Base-by-base conservation (phyloP, 2,329 filamentous ascomycete species). In the Aspergillus texensis region DNA sequence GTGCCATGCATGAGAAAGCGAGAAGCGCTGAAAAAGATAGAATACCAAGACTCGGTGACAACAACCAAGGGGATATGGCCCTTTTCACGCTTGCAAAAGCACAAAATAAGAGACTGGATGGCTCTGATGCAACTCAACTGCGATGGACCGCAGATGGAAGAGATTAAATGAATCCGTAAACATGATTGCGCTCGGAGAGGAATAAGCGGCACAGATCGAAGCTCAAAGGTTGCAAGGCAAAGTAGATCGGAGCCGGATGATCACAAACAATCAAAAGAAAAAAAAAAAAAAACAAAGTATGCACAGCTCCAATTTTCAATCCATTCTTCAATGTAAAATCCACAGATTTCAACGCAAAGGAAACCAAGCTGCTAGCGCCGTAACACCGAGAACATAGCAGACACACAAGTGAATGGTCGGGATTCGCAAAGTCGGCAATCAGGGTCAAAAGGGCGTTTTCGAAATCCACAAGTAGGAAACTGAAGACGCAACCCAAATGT, bases 61-160 rank as follows among this genome's bases (percentile, higher is more conserved):
- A 70, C 67, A 69, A 68, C 67, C 67, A 70, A 65, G 57, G 63
- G 73, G 69, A 68, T 72, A 67, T 70, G 72, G 67, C 62, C 68
- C 65, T 57, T 65, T 68, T 61, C 66, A 67, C 66, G 67, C 69
- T 70, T 65, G 63, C 63, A 68, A 67, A 66, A 64, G 72, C 48
- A 52, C 48, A 71, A 71, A 71, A 71, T 58, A 68, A 67, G 65
- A 61, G 34, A 62, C 53, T 45, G 53, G 45, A 57, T 36, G 60
- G 60, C 54, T 57, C 32, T 54, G 46, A 58, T 58, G 53, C 60
- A 62, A 57, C 52, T 62, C 60, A 58, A 57, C 53, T 30, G 57
- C 55, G 28, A 26, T 34, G 30, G 24, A 48, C 58, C 32, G 58
- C 21, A 59, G 21, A n/a, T 39, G 58, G 48, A 30, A 50, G 41